A percentile compares a stretch with the other conserved stretches of the same genome.
Conservation (phyloP, 495 filamentous ascomycete genomes). For the Emericellopsis terricola region DNA sequence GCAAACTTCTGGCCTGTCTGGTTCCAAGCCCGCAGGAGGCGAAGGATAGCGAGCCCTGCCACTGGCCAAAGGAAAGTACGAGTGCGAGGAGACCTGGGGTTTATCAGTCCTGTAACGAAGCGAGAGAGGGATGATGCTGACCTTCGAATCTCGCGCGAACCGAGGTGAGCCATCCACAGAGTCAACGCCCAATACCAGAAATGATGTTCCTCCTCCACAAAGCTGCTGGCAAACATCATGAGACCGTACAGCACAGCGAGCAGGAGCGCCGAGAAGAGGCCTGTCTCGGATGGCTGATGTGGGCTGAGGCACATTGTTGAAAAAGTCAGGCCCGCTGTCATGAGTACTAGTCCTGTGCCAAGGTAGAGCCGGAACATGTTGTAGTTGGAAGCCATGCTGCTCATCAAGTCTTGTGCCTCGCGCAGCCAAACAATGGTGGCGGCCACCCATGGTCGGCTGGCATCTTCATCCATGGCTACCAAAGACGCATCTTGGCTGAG, state of each 20-base stretch:
- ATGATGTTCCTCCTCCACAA: constrained; percentile 94
- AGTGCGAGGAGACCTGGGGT: not conserved
- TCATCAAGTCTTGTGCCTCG: constrained; percentile 57
- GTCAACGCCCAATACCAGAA: constrained; percentile 92
- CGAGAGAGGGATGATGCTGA: no score
- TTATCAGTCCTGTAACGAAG: not conserved
- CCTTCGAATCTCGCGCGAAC: constrained; percentile 27
- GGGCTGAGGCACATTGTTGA: constrained; percentile 8
- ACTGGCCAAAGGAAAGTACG: not conserved
- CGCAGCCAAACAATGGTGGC: constrained; percentile 36
- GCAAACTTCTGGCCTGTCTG: constrained; percentile 93
- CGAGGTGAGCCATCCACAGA: constrained; percentile 54
- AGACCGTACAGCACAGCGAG: constrained; percentile 44
- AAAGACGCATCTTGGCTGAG: constrained; percentile 11
- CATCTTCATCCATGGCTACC: constrained; percentile 1
- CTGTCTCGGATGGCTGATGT: no score
- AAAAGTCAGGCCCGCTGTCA: constrained; percentile 1
- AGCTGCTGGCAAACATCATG: constrained; percentile 97
- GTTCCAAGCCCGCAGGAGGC: constrained; percentile 69
- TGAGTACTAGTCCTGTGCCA: constrained; percentile 9
- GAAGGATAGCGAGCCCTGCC: constrained; percentile 27
- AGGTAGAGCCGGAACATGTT: constrained; percentile 32
- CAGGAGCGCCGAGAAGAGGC: constrained; percentile 13
- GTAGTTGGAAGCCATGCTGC: constrained; percentile 82
- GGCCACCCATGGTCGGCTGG: constrained; percentile 9